Conservation (phyloP, 2,329 filamentous ascomycete genomes). For the Arthrocladium fulminans region DNA sequence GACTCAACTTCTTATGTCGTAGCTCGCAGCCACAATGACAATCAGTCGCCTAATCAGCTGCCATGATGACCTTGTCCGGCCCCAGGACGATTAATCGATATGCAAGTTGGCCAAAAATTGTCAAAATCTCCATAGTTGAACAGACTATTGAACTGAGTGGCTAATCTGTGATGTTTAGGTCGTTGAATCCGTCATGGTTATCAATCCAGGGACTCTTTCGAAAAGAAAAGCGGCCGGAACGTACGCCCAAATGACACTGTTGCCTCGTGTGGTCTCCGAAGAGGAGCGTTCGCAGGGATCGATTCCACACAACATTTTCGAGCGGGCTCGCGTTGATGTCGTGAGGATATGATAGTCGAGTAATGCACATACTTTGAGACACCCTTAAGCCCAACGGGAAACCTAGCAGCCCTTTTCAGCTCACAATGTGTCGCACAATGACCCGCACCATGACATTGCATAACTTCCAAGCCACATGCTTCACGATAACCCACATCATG, state of each 20-base stretch:
- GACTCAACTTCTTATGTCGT: no score
- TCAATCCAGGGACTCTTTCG: conserved; percentile 83
- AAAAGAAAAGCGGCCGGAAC: conserved; percentile 79
- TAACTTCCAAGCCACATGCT: no score
- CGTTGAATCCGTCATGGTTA: conserved; percentile 76
- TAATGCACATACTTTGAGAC: no score
- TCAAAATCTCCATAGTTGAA: background rate
- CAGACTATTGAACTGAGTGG: background rate
- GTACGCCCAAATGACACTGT: conserved; percentile 69
- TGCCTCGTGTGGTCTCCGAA: conserved; percentile 53
- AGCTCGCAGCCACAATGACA: no score
- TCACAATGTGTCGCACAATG: no score
- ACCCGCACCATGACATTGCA: no score
- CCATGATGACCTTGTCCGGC: no score
- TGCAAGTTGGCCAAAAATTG: background rate
- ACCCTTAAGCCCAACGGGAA: no score
- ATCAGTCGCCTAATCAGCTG: no score
- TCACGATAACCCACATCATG: no score
- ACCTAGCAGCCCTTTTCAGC: no score
- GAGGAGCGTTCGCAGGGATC: conserved; percentile 50
- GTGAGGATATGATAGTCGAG: conserved; percentile 60
- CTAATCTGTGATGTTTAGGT: conserved; percentile 51
- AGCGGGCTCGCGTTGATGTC: conserved; percentile 79
- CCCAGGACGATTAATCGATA: no score
- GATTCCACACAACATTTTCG: conserved; percentile 67